Base-by-base conservation (phyloP, 2,329 filamentous ascomycete genomes). In the Xylariomycetidae sp. region DNA sequence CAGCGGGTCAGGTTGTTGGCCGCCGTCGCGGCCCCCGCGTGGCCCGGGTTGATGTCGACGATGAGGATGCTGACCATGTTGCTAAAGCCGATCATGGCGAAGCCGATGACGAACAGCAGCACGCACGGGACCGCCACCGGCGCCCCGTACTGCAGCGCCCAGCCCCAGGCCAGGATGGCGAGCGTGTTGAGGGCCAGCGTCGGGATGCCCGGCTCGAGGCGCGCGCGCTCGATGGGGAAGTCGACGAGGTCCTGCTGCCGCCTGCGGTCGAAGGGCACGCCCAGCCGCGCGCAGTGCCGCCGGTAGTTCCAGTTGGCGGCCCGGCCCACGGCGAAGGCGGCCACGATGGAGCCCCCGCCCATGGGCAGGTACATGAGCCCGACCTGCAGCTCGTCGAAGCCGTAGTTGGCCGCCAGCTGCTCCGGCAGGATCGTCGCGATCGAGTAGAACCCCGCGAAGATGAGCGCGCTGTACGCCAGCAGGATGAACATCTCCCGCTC, bases 241-340 rank as follows among this genome's bases (percentile, higher is more conserved):
- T 36, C 51, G 0, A 43, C 31, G 20, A 64, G 49, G 33, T 63
- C 54, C 19, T 59, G 56, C 38, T 58, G 63, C 26, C 67, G 66
- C 31, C 61, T 69, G 36, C 61, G 64, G 22, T 63, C 63, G 38
- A 77, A 64, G 0, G 62, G 51, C n/a, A 80, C 57, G 9, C 69
- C 67, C 2, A 69, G 56, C 2, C 57, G 58, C 9, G 54, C 53
- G 13, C 76, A 75, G 33, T 74, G 63, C 4, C 76, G 68, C 1
- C 67, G 60, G 50, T 77, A 83, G 45, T 79, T 81, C 61, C 69
- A 71, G 49, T 83, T 79, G 4, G 80, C 61, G 4, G 79, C 34
- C 17, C 61, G 61, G 5, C 77, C 72, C 13, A 58, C 54, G 11
- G 50, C 40, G 16, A 56, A 36, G 2, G 57, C 58, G 3, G 61